Base-by-base conservation (phyloP, 1,284 basidiomycete genomes). In the Fomitopsis palustris region DNA sequence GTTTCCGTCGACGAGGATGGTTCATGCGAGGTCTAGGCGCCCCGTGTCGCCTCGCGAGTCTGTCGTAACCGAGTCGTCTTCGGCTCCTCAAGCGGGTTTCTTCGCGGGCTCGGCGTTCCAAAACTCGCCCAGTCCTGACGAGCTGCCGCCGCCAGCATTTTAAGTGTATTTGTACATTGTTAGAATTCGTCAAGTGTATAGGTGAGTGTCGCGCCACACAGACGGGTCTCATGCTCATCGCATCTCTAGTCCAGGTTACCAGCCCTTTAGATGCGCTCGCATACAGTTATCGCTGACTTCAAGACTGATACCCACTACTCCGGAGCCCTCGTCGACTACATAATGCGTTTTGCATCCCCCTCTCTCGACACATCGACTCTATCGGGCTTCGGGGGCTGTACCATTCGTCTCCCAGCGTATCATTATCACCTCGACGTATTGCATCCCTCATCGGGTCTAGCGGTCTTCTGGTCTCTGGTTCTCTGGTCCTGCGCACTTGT, bases 41-140 rank as follows among this genome's bases (percentile, higher is more conserved):
- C 33, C 27, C 31, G 25, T 31, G 3, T 35, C 54, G 49, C 60
- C 62, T 29, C 53, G 37, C 27, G 37, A 31, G 27, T n/a, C 23
- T 41, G 35, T 47, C 35, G 64, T 47, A 8, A 56, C 55, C 1
- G 59, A 56, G n/a, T 61, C 64, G 21, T 63, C 66, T 2, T 65
- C 65, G 14, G 65, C 65, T 37, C 64, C 62, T 58, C 72, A 67
- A 70, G 67, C 68, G 25, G 81, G 79, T 8, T 88, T 83, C 69
- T 90, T 87, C 69, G 88, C 88, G 64, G 89, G 86, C 67, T 90
- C 88, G 39, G 78, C 80, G 67, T 90, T 90, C 82, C 88, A 90
- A 79, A 90, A 89, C 76, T 89, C 88, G 61, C 88, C 88, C 12
- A 88, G 85, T 67, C 88, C 88, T 55, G 88, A 90, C 59, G 88